Evolutionary conservation across 176 grass and related monocot species (phyloP).

Genomic region (Bothriochloa decipiens): DNA sequence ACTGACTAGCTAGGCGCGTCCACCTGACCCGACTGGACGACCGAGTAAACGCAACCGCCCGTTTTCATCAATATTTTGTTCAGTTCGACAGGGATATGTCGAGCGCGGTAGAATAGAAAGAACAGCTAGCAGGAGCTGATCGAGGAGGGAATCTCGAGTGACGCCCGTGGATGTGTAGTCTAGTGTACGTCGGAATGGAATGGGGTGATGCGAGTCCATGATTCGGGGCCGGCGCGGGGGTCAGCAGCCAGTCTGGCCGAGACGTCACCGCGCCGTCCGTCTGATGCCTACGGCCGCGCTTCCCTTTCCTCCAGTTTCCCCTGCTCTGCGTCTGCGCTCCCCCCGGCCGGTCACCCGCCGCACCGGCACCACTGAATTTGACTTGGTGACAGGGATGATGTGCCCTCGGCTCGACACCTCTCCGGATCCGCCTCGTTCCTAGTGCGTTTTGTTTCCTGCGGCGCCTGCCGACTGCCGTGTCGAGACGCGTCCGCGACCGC

Average conservation of each 20-base stretch:
- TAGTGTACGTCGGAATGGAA: not conserved
- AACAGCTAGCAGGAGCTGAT: not conserved
- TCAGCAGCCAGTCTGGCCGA: slow-evolving; percentile 34
- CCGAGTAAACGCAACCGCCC: not conserved
- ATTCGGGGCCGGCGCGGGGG: not conserved
- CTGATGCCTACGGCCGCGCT: slow-evolving; percentile 36
- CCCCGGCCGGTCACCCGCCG: not conserved
- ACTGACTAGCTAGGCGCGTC: not conserved
- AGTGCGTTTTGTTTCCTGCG: not conserved
- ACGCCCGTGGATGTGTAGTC: slow-evolving; percentile 12
- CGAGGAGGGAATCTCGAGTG: slow-evolving; percentile 16
- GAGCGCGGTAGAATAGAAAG: not conserved
- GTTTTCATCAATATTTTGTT: not conserved
- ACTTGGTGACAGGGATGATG: slow-evolving; percentile 40
- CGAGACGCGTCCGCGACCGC: not conserved
- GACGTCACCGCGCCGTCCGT: slow-evolving; percentile 9
- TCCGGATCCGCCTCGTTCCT: not conserved
- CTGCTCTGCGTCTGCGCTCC: no score
- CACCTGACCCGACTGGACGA: not conserved
- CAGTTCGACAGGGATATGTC: not conserved
- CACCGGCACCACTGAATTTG: slow-evolving; percentile 13
- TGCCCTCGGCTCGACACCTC: not conserved
- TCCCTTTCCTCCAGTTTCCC: not conserved
- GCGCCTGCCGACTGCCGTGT: slow-evolving; percentile 1
- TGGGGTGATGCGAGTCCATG: not conserved